Evolutionary conservation across 2,329 filamentous ascomycete genomes (phyloP).

Genomic region (Curvularia hawaiiensis): DNA sequence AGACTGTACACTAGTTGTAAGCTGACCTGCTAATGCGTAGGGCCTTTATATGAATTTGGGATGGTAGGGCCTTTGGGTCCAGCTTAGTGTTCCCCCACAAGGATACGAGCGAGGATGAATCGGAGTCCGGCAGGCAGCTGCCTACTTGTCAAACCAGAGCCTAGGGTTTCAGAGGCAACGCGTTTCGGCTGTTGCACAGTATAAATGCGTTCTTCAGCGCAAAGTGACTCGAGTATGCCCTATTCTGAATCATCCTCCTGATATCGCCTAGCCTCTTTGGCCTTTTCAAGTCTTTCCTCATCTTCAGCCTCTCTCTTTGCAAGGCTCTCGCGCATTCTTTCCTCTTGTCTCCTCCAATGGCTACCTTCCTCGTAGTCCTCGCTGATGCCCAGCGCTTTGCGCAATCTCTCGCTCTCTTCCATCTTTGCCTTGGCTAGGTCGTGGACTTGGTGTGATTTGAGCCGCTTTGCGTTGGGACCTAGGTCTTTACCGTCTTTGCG

Average conservation of each 20-base stretch:
- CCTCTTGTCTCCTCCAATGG: conserved; percentile 85
- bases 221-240: conserved; percentile 1
- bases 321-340: conserved; percentile 59
- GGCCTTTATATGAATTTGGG: background rate
- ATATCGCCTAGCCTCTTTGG: conserved; percentile 32
- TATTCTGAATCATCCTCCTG: conserved; percentile 39
- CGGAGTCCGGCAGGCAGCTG: background rate
- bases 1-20: background rate
- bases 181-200: background rate
- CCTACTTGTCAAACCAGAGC: background rate
- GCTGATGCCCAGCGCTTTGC: conserved; percentile 85
- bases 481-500: conserved; percentile 46
- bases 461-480: conserved; percentile 55
- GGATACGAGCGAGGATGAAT: background rate
- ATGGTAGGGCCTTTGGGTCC: background rate
- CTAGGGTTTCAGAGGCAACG: background rate
- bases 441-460: conserved; percentile 95
- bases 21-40: conserved; percentile 5
- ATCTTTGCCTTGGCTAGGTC: conserved; percentile 96
- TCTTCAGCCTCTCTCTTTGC: conserved; percentile 49
- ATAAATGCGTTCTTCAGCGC: background rate
- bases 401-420: conserved; percentile 86
- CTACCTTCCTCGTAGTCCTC: conserved; percentile 84
- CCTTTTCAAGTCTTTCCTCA: conserved; percentile 31
- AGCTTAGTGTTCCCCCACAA: background rate